Evolutionary conservation across 179 eudicot species (phyloP).

Genomic region (Camellia oleifera): DNA sequence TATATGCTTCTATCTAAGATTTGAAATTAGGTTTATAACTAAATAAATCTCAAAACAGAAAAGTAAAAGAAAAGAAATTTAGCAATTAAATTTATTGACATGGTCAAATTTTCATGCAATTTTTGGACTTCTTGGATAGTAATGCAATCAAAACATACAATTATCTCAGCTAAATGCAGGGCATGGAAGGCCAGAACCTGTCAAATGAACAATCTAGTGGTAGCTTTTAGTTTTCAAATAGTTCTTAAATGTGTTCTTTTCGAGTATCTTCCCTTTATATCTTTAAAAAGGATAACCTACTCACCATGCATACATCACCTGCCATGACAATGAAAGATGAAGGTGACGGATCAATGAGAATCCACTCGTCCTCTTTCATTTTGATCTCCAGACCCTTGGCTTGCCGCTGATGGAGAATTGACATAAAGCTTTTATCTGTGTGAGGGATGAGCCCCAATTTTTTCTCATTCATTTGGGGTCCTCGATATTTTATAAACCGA

Average conservation of each 20-base stretch:
- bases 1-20: background rate
- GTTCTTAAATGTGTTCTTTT: background rate
- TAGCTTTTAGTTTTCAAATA: background rate
- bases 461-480: conserved; percentile 16
- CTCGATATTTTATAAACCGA: conserved; percentile 28
- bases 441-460: conserved; percentile 36
- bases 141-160: too few relatives aligned
- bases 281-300: background rate
- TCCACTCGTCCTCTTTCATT: conserved; percentile 33
- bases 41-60: background rate
- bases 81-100: background rate
- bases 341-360: conserved; percentile 38
- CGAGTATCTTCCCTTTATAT: background rate
- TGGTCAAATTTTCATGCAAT: background rate
- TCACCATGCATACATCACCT: conserved; percentile 43
- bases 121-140: too few relatives aligned
- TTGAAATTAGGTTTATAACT: background rate
- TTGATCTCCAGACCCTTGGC: conserved; percentile 38
- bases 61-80: background rate
- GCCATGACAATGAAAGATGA: conserved; percentile 47
- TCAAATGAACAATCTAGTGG: too few relatives aligned
- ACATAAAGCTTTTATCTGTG: conserved; percentile 43
- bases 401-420: conserved; percentile 37
- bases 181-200: too few relatives aligned
- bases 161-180: too few relatives aligned